These are phyloP conservation scores for Marasmius fiardii DNA, from an alignment of 1,284 basidiomycete genomes.

Conservation along the genomic window DNA sequence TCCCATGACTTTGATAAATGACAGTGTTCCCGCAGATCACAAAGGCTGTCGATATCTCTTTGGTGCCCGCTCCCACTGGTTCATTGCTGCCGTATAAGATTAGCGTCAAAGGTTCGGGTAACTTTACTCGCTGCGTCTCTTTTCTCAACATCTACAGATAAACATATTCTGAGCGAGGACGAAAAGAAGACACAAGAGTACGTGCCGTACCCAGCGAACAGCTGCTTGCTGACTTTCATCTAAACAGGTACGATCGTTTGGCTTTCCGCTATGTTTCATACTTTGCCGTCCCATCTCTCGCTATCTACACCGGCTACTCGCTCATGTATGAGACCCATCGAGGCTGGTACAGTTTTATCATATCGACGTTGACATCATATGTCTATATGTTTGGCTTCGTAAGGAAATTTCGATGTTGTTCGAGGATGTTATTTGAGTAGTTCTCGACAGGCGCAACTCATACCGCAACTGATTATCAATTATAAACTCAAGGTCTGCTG, in stretches of 20 bases:
- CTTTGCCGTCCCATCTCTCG: slow-evolving; percentile 80
- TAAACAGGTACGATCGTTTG: slow-evolving; percentile 71
- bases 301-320: slow-evolving; percentile 88
- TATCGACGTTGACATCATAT: slow-evolving; percentile 84
- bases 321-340: slow-evolving; percentile 86
- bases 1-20: slow-evolving; percentile 12
- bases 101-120: slow-evolving; percentile 67
- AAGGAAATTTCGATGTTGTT: slow-evolving; percentile 28
- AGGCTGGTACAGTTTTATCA: slow-evolving; percentile 95
- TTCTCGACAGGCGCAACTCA: slow-evolving; percentile 69
- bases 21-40: slow-evolving; percentile 54
- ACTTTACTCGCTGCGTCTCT: slow-evolving; percentile 6
- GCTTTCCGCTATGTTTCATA: slow-evolving; percentile 92
- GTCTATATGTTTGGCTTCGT: slow-evolving; percentile 98
- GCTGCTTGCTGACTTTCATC: slow-evolving; percentile 24
- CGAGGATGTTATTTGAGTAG: slow-evolving; percentile 15
- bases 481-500: slow-evolving; percentile 90
- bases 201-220: slow-evolving; percentile 24
- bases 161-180: slow-evolving; percentile 90
- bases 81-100: slow-evolving; percentile 77
- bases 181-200: slow-evolving; percentile 98
- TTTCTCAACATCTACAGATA: slow-evolving; percentile 51
- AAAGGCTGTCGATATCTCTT: slow-evolving; percentile 82
- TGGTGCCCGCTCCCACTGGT: slow-evolving; percentile 57
- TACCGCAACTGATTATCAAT: slow-evolving; percentile 94